These are phyloP conservation scores for Prunus persica DNA, from an alignment of 306 rosid genomes.

Conservation along the genomic window Prunus_persica_NCBIv2 NC_034015.1:20111001-20111500, in stretches of 20 bases:
- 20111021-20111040: not conserved
- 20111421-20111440: constrained; percentile 20
- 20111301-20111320: constrained; percentile 4
- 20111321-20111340: not conserved
- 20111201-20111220: not conserved
- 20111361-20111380: not conserved
- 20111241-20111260: not conserved
- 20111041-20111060: not conserved
- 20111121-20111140: not conserved
- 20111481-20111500: not conserved
- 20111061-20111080: not conserved
- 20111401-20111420: constrained; percentile 3
- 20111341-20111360: not conserved
- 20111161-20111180: not conserved
- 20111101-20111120: not conserved
- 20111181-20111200: not conserved
- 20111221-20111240: not conserved
- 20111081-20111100: not conserved
- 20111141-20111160: not conserved
- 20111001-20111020: not conserved
- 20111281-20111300: constrained; percentile 17
- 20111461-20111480: constrained; percentile 1
- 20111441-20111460: constrained; percentile 47
- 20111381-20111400: constrained; percentile 10
- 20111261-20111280: not conserved